These are phyloP conservation scores for Ceratorhiza oryzae-sativae DNA, from an alignment of 1,284 basidiomycete genomes.

Conservation along the genomic window DNA sequence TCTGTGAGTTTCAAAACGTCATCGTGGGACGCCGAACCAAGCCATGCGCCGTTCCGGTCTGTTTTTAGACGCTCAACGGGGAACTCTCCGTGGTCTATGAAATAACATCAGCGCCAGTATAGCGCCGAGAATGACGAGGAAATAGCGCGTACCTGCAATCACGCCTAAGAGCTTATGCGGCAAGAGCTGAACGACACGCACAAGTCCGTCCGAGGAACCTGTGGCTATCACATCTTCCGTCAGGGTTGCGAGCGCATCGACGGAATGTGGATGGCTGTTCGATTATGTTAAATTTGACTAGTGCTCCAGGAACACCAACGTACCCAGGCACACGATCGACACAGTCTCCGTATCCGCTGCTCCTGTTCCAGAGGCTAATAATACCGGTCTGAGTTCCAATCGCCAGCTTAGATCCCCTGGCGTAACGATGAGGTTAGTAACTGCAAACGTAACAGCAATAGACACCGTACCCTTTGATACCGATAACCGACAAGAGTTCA, in stretches of 20 bases:
- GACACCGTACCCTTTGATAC: slow-evolving; percentile 76
- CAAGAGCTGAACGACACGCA: slow-evolving; percentile 88
- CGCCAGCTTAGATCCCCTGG: slow-evolving; percentile 77
- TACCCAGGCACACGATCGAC: slow-evolving; percentile 92
- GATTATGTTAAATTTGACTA: no score
- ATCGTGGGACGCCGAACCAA: slow-evolving; percentile 94
- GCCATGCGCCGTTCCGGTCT: slow-evolving; percentile 71
- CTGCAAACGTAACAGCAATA: slow-evolving; percentile 13
- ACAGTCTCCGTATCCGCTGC: slow-evolving; percentile 88
- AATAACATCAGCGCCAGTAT: neutral
- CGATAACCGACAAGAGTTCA: slow-evolving; percentile 83
- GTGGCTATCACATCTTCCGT: slow-evolving; percentile 77
- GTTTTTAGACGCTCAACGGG: slow-evolving; percentile 81
- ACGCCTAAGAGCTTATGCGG: slow-evolving; percentile 92
- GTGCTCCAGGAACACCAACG: slow-evolving; percentile 41
- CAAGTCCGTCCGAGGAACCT: slow-evolving; percentile 90
- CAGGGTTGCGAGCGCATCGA: slow-evolving; percentile 71
- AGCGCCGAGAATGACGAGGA: slow-evolving; percentile 69
- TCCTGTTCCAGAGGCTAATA: slow-evolving; percentile 89
- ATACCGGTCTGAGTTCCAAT: slow-evolving; percentile 92
- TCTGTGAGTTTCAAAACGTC: slow-evolving; percentile 87
- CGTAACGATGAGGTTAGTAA: neutral
- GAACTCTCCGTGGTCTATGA: slow-evolving; percentile 85
- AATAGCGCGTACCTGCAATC: slow-evolving; percentile 87
- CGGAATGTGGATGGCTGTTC: slow-evolving; percentile 80